Evolutionary conservation across 2,329 filamentous ascomycete genomes (phyloP), one percentile per base, ranked within the genome.

Genomic region (Colletotrichum falcatum): DNA sequence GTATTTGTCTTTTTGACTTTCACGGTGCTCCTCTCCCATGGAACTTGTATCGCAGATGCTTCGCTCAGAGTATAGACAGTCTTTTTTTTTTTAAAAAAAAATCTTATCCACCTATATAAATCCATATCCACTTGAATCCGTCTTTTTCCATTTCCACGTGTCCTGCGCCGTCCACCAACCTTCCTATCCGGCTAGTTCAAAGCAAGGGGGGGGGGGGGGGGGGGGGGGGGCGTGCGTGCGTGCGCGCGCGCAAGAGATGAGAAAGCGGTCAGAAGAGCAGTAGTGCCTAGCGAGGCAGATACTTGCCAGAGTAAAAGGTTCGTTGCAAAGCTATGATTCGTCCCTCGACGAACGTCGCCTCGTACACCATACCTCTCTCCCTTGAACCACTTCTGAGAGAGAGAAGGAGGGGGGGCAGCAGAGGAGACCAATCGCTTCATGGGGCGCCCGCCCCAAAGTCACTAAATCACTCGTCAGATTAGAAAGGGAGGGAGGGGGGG

Each of bases 51-150:
- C 49, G 60, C 30, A 63, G 46, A 49, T 67, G 58, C 55, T 51
- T 62, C 39, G 49, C 23, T 56, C 60, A 68, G 35, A 58, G 44
- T 58, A 64, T 68, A 64, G 60, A 68, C 59, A 58, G 28, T 59
- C 49, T 35, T n/a, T 12, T 46, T 5, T 23, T 23, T 20, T 20
- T n/a, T n/a, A n/a, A n/a, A n/a, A n/a, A n/a, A n/a, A n/a, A n/a
- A n/a, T n/a, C n/a, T n/a, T n/a, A n/a, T n/a, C n/a, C n/a, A 33
- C 4, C 7, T 33, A 33, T 33, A 33, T 7, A 33, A 33, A 33
- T 33, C 30, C 30, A 33, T 33, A 11, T 18, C 44, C 39, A 30
- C 30, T 30, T 23, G 18, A 5, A 5, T 20, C 20, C 53, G 18
- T 46, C 23, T 9, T 20, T 30, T 59, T 7, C 44, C 18, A 18